These are phyloP conservation scores for Artomyces pyxidatus DNA, from an alignment of 768 basidiomycete species.

Conservation along the genomic window DNA sequence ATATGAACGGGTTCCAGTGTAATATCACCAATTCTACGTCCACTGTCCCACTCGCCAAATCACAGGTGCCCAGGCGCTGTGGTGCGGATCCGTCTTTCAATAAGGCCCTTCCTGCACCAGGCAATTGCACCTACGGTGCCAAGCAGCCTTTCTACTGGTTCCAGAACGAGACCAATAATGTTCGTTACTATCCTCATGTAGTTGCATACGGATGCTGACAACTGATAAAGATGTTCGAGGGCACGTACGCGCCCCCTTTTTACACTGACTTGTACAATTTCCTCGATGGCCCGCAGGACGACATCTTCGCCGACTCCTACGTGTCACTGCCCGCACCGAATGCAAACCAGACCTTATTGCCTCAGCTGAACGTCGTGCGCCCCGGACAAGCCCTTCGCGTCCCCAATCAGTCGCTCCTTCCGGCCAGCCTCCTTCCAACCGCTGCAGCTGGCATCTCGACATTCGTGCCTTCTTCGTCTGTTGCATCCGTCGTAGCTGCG, in stretches of 20 bases:
- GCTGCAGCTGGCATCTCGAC: neutral
- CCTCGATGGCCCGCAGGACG: slow-evolving; percentile 53
- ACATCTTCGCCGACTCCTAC: slow-evolving; percentile 55
- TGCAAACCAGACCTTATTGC: slow-evolving; percentile 2
- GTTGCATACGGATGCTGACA: neutral
- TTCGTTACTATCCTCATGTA: slow-evolving; percentile 26
- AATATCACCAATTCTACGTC: slow-evolving; percentile 48
- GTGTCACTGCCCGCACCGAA: slow-evolving; percentile 17
- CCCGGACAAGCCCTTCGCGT: neutral
- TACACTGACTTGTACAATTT: slow-evolving; percentile 64
- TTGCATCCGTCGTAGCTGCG: too few relatives aligned
- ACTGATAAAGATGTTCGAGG: slow-evolving; percentile 47
- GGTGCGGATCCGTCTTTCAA: slow-evolving; percentile 46
- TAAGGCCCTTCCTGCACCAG: slow-evolving; percentile 35
- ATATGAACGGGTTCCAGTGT: slow-evolving; percentile 73
- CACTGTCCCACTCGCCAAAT: slow-evolving; percentile 39
- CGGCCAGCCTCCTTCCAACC: neutral
- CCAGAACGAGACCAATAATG: slow-evolving; percentile 54
- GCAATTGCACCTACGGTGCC: slow-evolving; percentile 67
- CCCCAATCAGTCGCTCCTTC: neutral
- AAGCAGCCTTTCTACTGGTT: slow-evolving; percentile 69
- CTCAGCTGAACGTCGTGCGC: neutral
- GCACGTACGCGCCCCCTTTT: slow-evolving; percentile 42
- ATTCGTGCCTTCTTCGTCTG: too few relatives aligned
- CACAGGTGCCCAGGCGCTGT: slow-evolving; percentile 58